Conservation (phyloP, 768 basidiomycete genomes). For the Cyclocybe aegerita region DNA sequence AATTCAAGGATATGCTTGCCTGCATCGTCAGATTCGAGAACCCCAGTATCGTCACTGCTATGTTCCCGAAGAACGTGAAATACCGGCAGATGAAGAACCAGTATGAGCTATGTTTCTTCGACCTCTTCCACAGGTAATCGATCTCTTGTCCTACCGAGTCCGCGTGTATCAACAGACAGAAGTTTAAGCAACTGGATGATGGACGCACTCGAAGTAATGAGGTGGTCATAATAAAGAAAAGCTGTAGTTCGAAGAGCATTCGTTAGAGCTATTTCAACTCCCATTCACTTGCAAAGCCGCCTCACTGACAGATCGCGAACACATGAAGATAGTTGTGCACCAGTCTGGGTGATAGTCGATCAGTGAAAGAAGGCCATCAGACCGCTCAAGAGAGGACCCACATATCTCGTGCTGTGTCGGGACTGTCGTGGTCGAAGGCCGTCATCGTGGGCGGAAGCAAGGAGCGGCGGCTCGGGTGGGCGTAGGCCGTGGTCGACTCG, state of each 20-base stretch:
- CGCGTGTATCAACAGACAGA: background rate
- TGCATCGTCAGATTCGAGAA: conserved; percentile 24
- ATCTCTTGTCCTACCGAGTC: conserved; percentile 34
- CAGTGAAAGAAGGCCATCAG: background rate
- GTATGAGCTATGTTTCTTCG: conserved; percentile 34
- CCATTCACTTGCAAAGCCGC: background rate
- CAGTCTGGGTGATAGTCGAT: conserved; percentile 11
- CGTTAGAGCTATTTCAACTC: background rate
- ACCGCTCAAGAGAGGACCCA: background rate
- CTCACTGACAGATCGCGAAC: conserved; percentile 30
- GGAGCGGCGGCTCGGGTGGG: background rate
- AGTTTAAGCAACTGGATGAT: background rate
- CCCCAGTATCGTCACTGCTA: conserved; percentile 27
- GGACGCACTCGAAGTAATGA: conserved; percentile 33
- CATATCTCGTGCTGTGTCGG: conserved; percentile 12
- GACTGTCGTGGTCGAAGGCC: conserved; percentile 11
- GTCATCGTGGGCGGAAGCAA: conserved; percentile 4
- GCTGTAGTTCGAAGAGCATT: conserved; percentile 18
- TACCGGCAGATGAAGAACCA: conserved; percentile 55
- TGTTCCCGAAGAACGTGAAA: conserved; percentile 39
- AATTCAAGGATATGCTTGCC: conserved; percentile 15
- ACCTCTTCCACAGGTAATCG: conserved; percentile 42
- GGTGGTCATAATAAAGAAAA: conserved; percentile 39
- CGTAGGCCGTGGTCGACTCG: too few relatives aligned
- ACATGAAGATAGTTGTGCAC: conserved; percentile 31